These are phyloP conservation scores for Platanus orientalis DNA, from an alignment of 164 flowering plant species.

Conservation along the genomic window DNA sequence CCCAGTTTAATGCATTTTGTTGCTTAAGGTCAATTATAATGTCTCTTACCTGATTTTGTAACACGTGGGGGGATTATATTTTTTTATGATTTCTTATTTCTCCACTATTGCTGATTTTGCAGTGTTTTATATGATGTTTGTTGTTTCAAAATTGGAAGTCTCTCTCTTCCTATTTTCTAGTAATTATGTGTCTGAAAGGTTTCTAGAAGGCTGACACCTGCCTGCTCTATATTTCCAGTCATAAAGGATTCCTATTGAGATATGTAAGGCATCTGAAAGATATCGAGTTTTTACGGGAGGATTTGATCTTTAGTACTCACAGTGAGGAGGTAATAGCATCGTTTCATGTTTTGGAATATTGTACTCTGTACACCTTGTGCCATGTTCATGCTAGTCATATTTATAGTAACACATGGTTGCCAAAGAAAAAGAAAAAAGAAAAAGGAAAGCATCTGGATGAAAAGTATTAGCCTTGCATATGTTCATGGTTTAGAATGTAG, in stretches of 20 bases:
- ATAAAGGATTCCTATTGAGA: slow-evolving; percentile 70
- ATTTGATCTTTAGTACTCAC: slow-evolving; percentile 78
- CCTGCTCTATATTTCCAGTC: slow-evolving; percentile 43
- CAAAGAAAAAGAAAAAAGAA: too few species aligned
- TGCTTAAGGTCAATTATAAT: too few species aligned
- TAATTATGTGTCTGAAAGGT: neutral
- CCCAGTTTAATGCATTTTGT: too few species aligned
- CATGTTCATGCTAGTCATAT: neutral
- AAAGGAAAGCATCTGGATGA: neutral
- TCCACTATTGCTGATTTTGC: too few species aligned
- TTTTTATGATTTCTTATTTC: too few species aligned
- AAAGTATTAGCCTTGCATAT: neutral
- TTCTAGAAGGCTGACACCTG: slow-evolving; percentile 3
- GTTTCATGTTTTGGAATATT: neutral
- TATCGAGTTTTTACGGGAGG: slow-evolving; percentile 78
- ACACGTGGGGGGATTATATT: too few species aligned
- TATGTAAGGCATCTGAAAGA: slow-evolving; percentile 76
- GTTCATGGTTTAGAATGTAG: neutral
- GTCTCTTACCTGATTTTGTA: too few species aligned
- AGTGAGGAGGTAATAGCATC: slow-evolving; percentile 70
- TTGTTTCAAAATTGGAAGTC: neutral
- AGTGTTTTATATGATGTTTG: too few species aligned
- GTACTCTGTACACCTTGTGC: neutral
- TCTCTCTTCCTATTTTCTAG: neutral
- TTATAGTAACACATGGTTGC: neutral